Evolutionary conservation across 2,329 filamentous ascomycete species (phyloP).

Genomic region (Chaetothyriales sp.): DNA sequence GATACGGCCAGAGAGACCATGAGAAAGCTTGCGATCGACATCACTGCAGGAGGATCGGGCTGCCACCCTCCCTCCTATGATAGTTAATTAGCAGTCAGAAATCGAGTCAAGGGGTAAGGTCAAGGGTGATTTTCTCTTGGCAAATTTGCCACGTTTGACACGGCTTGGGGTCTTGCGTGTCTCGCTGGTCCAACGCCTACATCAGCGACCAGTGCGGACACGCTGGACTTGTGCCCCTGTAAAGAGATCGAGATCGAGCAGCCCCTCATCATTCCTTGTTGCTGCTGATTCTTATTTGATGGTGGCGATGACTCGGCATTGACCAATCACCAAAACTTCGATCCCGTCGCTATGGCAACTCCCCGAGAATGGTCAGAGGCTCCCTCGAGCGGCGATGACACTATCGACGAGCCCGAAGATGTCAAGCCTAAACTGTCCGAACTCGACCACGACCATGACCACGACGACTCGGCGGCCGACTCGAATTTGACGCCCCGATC

Average conservation of each 20-base stretch:
- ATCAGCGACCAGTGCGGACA: constrained; percentile 2
- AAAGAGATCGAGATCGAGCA: neutral
- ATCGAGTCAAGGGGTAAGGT: too few species aligned
- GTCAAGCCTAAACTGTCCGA: constrained; percentile 10
- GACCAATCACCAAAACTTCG: neutral
- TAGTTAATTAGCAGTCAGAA: too few species aligned
- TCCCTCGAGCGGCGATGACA: constrained; percentile 14
- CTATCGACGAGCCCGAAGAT: constrained; percentile 14
- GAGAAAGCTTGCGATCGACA: too few species aligned
- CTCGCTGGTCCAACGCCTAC: too few species aligned
- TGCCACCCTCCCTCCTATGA: too few species aligned
- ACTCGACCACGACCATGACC: constrained; percentile 1
- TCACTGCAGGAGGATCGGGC: too few species aligned
- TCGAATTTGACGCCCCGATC: neutral
- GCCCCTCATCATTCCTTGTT: neutral
- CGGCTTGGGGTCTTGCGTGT: neutral
- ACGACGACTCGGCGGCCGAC: constrained; percentile 2
- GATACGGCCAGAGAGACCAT: too few species aligned
- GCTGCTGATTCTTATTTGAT: neutral
- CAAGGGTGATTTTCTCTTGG: too few species aligned
- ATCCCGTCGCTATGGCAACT: constrained; percentile 7
- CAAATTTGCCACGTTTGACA: neutral
- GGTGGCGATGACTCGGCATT: neutral
- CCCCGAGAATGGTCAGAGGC: constrained; percentile 14
- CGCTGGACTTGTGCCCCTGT: too few species aligned